Base-by-base conservation (phyloP, 1,139 yeast genomes). In the Geotrichum candidum region DNA sequence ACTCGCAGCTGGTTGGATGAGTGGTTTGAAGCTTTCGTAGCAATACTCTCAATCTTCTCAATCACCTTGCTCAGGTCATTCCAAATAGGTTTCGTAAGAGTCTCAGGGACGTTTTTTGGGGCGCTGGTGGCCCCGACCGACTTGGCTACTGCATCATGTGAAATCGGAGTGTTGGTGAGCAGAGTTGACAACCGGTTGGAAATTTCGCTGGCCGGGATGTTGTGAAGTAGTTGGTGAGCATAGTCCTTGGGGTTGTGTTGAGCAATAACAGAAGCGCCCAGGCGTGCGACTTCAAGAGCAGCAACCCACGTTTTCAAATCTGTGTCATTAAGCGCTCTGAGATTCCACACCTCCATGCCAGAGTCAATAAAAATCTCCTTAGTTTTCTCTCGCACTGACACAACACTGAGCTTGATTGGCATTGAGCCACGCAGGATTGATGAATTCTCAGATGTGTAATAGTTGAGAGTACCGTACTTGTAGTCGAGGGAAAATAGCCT, bases 271-370 rank as follows among this genome's bases (percentile, higher is more conserved):
- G 52, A 9, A 25, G 57, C 51, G 29, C 60, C 57, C 48, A 58
- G 27, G 38, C 69, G 61, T 57, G 84, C 75, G 51, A 76, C 75
- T 67, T 86, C 85, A 66, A 91, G 82, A 0, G 96, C 96, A 57
- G 84, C 81, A 10, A 88, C 84, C 99, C 99, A 94, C 10, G 84
- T 80, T 54, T 83, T 81, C 80, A 91, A 94, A 67, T 89, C 94
- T 3, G 80, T 78, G 18, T 74, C 74, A 61, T 81, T 84, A 54
- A 81, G 76, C 0, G 97, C 90, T 68, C 88, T 88, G 66, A 94
- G 78, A 57, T 84, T 85, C 99, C 99, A 94, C 18, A 90, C 85
- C 72, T 94, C 99, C 86, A 94, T 87, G 1, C 99, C 99, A 0
- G 97, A 90, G 73, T 94, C 98, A 65, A 94, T 82, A 60, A 88